Percentiles rank a stretch among this genome's conserved stretches.
These are phyloP conservation scores for Jamesozyma spencerorum DNA, from an alignment of 805 yeast genomes.

Conservation along the genomic window DNA sequence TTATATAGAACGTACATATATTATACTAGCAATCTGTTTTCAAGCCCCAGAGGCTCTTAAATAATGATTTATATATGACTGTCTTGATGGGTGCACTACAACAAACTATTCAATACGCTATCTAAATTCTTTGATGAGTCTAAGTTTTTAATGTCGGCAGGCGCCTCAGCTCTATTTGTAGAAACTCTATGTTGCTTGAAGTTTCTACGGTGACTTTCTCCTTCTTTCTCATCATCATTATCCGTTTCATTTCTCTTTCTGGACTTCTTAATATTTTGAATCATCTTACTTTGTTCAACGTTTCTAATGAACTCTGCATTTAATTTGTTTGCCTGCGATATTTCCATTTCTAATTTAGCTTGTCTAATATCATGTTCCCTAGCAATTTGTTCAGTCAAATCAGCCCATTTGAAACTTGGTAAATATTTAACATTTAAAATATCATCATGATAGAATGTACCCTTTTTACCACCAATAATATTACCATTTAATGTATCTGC, in stretches of 20 bases:
- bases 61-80: background rate
- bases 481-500: conserved; percentile 82
- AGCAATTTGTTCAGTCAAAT: conserved; percentile 86
- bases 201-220: conserved; percentile 35
- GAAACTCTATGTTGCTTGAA: conserved; percentile 66
- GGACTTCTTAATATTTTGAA: conserved; percentile 46
- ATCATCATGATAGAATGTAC: conserved; percentile 87
- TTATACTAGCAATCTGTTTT: too few relatives aligned
- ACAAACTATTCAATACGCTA: conserved; percentile 44
- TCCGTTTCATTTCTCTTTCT: conserved; percentile 24
- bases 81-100: conserved; percentile 25
- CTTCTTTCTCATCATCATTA: conserved; percentile 17
- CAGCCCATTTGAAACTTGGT: conserved; percentile 90
- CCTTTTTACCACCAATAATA: conserved; percentile 84
- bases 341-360: conserved; percentile 76
- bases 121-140: conserved; percentile 32
- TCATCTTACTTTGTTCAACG: conserved; percentile 79
- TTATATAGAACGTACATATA: too few relatives aligned
- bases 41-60: too few relatives aligned
- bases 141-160: conserved; percentile 34
- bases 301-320: conserved; percentile 76
- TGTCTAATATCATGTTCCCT: conserved; percentile 83
- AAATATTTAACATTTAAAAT: conserved; percentile 83
- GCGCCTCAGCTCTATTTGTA: conserved; percentile 59
- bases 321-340: conserved; percentile 78